Base-by-base conservation (phyloP, 257 asterid genomes). In the Capsicum baccatum region DNA sequence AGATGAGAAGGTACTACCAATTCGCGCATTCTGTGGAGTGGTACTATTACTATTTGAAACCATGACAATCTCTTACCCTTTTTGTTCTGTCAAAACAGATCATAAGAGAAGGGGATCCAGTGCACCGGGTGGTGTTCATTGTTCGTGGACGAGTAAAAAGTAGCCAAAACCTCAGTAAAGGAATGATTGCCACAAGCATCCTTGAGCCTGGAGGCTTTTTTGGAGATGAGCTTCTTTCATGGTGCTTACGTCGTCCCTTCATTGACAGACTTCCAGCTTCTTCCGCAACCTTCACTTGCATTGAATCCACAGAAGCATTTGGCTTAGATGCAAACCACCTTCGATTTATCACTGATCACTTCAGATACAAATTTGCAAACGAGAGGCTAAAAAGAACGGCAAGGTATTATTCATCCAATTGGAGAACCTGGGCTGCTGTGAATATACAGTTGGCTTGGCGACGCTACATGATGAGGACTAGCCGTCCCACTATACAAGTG, bases 361-460 rank as follows among this genome's bases (percentile, higher is more conserved):
- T 96, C 81, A 89, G 98, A 35, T 93, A 93, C 89, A 92, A 96
- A 84, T 96, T 96, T 66, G 92, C 94, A 6, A 94, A 92, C 26
- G 97, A 96, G 89, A 88, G 92, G 88, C 97, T 94, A 0, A 92
- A 82, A 21, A 87, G 97, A 56, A 94, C 94, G 3, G 92, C 93
- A 0, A 85, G 94, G 35, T 94, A 91, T 86, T 92, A 92, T 82
- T 96, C 99, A 0, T 91, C 97, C 88, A 94, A 93, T 37, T 96
- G 99, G 99, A 89, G 98, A 86, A 96, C 98, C 2, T 96, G 99
- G 99, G 99, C 92, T 4, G 97, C 99, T 6, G 97, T 96, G 9
- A 96, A 93, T 83, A 88, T 96, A 85, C 99, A 96, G 66, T 17
- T 96, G 78, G 97, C 94, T 5, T 96, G 99, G 99, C 91, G 94